A percentile compares a stretch with the other conserved stretches of the same genome.
Evolutionary conservation across 129 eudicot genomes (phyloP).

Genomic region (Kitagawia praeruptora): DNA sequence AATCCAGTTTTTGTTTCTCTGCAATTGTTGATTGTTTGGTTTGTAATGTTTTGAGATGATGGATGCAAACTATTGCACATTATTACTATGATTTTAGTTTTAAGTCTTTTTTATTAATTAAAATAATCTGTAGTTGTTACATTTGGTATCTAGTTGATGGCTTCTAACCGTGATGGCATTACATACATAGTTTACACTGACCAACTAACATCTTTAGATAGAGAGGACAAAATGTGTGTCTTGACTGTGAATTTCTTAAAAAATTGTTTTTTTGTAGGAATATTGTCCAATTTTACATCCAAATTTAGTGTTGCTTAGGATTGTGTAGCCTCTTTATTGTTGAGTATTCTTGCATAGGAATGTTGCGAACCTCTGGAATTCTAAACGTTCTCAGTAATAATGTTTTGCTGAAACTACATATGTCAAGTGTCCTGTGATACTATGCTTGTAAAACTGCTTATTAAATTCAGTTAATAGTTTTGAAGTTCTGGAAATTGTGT

Average conservation of each 20-base stretch:
- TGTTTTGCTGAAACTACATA: background rate
- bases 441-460: background rate
- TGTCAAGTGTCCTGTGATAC: background rate
- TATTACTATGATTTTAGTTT: background rate
- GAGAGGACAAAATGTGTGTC: background rate
- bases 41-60: background rate
- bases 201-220: background rate
- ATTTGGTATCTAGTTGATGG: background rate
- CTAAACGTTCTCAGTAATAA: background rate
- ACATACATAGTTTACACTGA: background rate
- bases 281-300: background rate
- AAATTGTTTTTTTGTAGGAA: background rate
- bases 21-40: background rate
- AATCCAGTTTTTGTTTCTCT: background rate
- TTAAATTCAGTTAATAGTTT: background rate
- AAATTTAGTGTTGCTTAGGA: background rate
- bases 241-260: constrained; percentile 3
- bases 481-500: background rate
- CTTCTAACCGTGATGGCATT: background rate
- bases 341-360: background rate
- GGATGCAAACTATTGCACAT: background rate
- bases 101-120: background rate
- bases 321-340: background rate
- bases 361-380: too few relatives aligned
- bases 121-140: background rate